These are phyloP conservation scores for Lepidium aucheri DNA, from an alignment of 345 rosid species.

Conservation along the genomic window DNA sequence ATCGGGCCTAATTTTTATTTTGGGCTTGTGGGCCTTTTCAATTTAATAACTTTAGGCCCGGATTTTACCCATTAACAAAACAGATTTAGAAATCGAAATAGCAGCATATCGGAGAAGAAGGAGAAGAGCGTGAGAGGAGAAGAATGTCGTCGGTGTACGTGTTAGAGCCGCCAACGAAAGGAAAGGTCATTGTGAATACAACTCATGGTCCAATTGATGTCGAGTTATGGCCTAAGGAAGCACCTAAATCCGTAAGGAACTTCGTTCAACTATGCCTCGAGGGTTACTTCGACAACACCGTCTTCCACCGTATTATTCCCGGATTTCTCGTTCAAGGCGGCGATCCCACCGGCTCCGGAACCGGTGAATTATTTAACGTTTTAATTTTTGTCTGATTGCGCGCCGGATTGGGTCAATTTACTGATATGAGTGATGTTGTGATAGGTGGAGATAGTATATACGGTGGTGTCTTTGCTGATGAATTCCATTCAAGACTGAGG, in stretches of 20 bases:
- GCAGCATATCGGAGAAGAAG: not conserved
- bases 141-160: conserved; percentile 84
- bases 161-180: conserved; percentile 90
- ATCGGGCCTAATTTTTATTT: too few relatives aligned
- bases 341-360: conserved; percentile 84
- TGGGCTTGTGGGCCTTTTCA: too few relatives aligned
- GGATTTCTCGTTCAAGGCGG: conserved; percentile 88
- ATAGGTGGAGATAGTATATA: conserved; percentile 88
- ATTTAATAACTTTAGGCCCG: too few relatives aligned
- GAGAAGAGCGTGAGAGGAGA: not conserved
- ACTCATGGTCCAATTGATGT: conserved; percentile 81
- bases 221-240: conserved; percentile 96
- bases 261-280: conserved; percentile 93
- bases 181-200: conserved; percentile 73
- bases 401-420: not conserved
- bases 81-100: too few relatives aligned
- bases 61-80: too few relatives aligned
- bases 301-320: conserved; percentile 87
- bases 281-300: conserved; percentile 74
- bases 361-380: conserved; percentile 33
- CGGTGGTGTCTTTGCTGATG: conserved; percentile 64
- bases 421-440: not conserved
- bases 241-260: conserved; percentile 87
- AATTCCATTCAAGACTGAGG: conserved; percentile 76
- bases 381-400: not conserved